These are phyloP conservation scores for Naganishia vaughanmartiniae DNA, from an alignment of 768 basidiomycete genomes.

Conservation along the genomic window DNA sequence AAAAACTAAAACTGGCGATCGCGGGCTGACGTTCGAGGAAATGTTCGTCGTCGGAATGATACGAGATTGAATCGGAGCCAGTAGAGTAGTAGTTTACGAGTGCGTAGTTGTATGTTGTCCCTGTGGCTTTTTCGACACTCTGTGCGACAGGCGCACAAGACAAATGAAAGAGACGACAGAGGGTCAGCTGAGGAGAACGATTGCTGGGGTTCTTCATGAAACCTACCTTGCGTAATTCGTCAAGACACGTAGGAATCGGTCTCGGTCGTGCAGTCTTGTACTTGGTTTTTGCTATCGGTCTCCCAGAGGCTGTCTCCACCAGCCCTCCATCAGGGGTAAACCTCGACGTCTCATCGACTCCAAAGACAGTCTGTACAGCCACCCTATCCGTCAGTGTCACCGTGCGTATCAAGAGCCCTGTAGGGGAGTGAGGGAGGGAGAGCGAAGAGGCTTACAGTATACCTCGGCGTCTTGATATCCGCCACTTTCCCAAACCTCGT, in stretches of 20 bases:
- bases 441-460: constrained; percentile 31
- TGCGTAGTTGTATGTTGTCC: constrained; percentile 49
- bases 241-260: constrained; percentile 46
- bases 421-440: too few species aligned
- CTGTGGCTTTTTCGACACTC: constrained; percentile 44
- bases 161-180: too few species aligned
- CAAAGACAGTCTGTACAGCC: constrained; percentile 42
- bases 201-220: background rate
- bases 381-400: too few species aligned
- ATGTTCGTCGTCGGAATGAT: constrained; percentile 48
- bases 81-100: constrained; percentile 50
- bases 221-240: constrained; percentile 40
- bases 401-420: background rate
- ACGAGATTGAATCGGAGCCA: constrained; percentile 50
- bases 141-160: background rate
- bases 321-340: constrained; percentile 14
- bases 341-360: constrained; percentile 42
- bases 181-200: too few species aligned
- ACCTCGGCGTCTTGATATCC: constrained; percentile 46
- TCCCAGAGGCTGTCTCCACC: constrained; percentile 3
- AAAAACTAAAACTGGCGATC: constrained; percentile 51
- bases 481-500: constrained; percentile 36
- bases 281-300: constrained; percentile 34
- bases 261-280: constrained; percentile 46
- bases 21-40: constrained; percentile 49